Conservation (phyloP, 2,329 filamentous ascomycete genomes). For the Dichotomopilus funicola region DNA sequence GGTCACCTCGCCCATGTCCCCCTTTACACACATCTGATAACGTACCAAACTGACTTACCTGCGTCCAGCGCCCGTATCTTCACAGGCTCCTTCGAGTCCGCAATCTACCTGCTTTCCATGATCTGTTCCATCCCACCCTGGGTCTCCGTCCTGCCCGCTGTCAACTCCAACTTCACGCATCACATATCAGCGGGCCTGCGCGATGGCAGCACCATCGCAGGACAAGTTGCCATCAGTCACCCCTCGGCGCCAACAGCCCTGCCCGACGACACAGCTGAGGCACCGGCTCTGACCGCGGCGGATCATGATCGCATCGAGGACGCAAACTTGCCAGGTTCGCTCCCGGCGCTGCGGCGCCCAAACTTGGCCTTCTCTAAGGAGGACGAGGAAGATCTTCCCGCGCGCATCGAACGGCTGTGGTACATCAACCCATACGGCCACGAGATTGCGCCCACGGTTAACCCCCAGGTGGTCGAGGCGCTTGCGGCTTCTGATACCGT, state of each 20-base stretch:
- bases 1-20: slow-evolving; percentile 3
- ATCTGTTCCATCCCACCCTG: slow-evolving; percentile 77
- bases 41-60: background rate
- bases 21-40: background rate
- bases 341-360: slow-evolving; percentile 71
- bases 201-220: slow-evolving; percentile 73
- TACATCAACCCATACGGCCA: slow-evolving; percentile 99
- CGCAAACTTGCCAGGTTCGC: slow-evolving; percentile 71
- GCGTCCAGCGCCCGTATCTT: slow-evolving; percentile 63
- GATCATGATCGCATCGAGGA: slow-evolving; percentile 66
- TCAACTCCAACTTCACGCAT: slow-evolving; percentile 92
- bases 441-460: slow-evolving; percentile 79
- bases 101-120: slow-evolving; percentile 81
- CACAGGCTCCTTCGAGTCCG: slow-evolving; percentile 85
- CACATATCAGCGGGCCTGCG: slow-evolving; percentile 81
- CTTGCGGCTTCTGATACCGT: slow-evolving; percentile 59
- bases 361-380: slow-evolving; percentile 78
- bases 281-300: slow-evolving; percentile 29
- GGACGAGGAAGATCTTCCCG: slow-evolving; percentile 66
- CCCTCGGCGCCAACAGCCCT: slow-evolving; percentile 60
- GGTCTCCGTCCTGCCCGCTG: slow-evolving; percentile 76
- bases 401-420: slow-evolving; percentile 77
- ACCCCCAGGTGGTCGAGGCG: slow-evolving; percentile 69
- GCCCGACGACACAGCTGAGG: slow-evolving; percentile 28
- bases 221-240: slow-evolving; percentile 89